Base-by-base conservation (phyloP, 2,329 filamentous ascomycete genomes). In the Tothia fuscella region DNA sequence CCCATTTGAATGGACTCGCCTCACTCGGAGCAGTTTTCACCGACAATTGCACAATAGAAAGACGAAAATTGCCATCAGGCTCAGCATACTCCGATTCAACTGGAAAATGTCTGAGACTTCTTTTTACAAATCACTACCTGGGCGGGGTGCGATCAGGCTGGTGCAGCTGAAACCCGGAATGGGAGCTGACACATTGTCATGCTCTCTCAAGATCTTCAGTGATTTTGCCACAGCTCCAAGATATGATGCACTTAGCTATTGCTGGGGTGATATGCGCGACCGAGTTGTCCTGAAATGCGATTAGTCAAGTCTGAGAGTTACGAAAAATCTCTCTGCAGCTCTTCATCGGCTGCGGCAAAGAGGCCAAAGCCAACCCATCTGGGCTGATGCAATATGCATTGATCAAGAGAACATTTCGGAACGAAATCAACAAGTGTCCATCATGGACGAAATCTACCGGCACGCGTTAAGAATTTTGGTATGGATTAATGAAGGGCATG, bases 261-360 rank as follows among this genome's bases (percentile, higher is more conserved):
- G 9, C 35, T 38, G 35, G 35, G 35, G 35, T 25, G 35, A 38
- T 25, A 20, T 20, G 24, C 21, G 16, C 6, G 16, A 38, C 14
- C 16, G 9, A 6, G 9, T 20, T 20, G 21, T 10, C 6, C 7
- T 38, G 9, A 9, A 9, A 9, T 10, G 9, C 17, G 9, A 7
- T 34, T 9, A 16, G 9, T 16, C 9, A 16, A 9, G 9, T 13
- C 9, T 34, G 7, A 7, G 7, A 9, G 17, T 34, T 16, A 34
- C 31, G 9, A 19, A 13, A 9, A 34, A 19, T 19, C 31, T 34
- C 7, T 13, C 9, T 16, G 31, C 31, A 7, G 31, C 31, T 7
- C 31, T 34, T 34, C 31, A 19, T 16, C 31, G 17, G 9, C 31
- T 34, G 7, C 31, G 31, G 17, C 26, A 29, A 9, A 29, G n/a